Evolutionary conservation across 2,329 filamentous ascomycete species (phyloP).

Genomic region (Aspergillus uvarum): DNA sequence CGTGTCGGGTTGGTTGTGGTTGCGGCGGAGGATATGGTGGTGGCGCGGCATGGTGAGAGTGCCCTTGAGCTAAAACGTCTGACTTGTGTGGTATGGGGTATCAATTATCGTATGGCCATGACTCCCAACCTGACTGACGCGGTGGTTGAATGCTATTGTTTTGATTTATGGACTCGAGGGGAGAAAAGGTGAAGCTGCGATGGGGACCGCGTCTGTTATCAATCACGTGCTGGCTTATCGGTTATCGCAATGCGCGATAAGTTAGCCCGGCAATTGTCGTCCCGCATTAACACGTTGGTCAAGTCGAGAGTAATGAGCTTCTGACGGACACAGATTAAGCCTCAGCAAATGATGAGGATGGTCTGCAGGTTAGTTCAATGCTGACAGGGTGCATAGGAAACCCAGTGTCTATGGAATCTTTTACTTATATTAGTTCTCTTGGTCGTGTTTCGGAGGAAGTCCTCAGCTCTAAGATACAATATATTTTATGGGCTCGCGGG

Average conservation of each 20-base stretch:
- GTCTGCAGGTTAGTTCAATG: too few relatives aligned
- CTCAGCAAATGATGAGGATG: too few relatives aligned
- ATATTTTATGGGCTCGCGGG: neutral
- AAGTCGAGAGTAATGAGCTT: too few relatives aligned
- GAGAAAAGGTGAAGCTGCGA: neutral
- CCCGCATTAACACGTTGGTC: too few relatives aligned
- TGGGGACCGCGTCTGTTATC: slow-evolving; percentile 1
- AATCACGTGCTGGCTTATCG: slow-evolving; percentile 3
- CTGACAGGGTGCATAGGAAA: too few relatives aligned
- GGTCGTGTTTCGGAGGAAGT: too few relatives aligned
- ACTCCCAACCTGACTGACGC: neutral
- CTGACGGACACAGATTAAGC: too few relatives aligned
- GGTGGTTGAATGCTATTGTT: neutral
- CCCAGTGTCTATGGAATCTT: too few relatives aligned
- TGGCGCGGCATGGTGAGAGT: slow-evolving; percentile 24
- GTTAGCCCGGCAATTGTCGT: neutral
- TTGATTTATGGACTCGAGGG: neutral
- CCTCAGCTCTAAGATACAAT: neutral
- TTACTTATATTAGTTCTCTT: too few relatives aligned
- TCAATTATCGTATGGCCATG: neutral
- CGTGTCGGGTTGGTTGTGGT: slow-evolving; percentile 6
- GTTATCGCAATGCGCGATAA: neutral
- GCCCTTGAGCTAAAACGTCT: too few relatives aligned
- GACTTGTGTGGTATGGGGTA: too few relatives aligned
- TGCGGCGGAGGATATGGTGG: slow-evolving; percentile 10